Conservation (phyloP, 108 stramenopile genomes). For the Phaeodactylum tricornutum region DNA sequence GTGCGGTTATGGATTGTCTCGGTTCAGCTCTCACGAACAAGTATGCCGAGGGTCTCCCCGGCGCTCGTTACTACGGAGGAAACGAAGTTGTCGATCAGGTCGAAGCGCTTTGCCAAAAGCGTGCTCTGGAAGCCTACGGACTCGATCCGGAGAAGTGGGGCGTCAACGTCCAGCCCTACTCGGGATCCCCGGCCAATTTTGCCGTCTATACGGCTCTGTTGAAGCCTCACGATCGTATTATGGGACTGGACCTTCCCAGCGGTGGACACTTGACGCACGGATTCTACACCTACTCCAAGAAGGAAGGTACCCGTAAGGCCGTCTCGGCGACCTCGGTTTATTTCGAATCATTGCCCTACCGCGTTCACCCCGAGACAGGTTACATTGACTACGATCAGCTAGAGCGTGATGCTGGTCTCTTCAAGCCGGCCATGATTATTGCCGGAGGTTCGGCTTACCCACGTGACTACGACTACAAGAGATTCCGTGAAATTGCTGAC, state of each 20-base stretch:
- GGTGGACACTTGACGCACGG: slow-evolving; percentile 99
- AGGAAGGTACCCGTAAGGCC: slow-evolving; percentile 93
- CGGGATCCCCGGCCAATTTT: slow-evolving; percentile 99
- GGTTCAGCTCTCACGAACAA: slow-evolving; percentile 99
- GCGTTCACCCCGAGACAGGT: slow-evolving; percentile 93
- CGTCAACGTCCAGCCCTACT: slow-evolving; percentile 96
- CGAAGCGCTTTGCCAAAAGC: slow-evolving; percentile 89
- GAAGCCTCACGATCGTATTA: slow-evolving; percentile 98
- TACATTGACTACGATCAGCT: slow-evolving; percentile 94
- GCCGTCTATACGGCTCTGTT: slow-evolving; percentile 98
- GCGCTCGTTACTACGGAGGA: slow-evolving; percentile 98
- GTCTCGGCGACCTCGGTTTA: slow-evolving; percentile 99
- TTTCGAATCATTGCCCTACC: slow-evolving; percentile 99
- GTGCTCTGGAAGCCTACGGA: slow-evolving; percentile 96
- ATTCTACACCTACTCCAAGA: slow-evolving; percentile 98
- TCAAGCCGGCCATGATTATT: slow-evolving; percentile 98
- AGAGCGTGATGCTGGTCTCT: slow-evolving; percentile 80
- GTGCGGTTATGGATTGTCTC: slow-evolving; percentile 97
- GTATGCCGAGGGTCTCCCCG: slow-evolving; percentile 98
- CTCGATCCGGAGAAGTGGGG: slow-evolving; percentile 96
- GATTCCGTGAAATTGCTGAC: slow-evolving; percentile 96
- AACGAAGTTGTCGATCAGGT: slow-evolving; percentile 95
- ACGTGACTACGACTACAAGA: slow-evolving; percentile 97
- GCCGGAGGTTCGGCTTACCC: slow-evolving; percentile 99
- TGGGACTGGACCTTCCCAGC: slow-evolving; percentile 98